Conservation (phyloP, 495 filamentous ascomycete species). For the Podospora fimiseda region DNA sequence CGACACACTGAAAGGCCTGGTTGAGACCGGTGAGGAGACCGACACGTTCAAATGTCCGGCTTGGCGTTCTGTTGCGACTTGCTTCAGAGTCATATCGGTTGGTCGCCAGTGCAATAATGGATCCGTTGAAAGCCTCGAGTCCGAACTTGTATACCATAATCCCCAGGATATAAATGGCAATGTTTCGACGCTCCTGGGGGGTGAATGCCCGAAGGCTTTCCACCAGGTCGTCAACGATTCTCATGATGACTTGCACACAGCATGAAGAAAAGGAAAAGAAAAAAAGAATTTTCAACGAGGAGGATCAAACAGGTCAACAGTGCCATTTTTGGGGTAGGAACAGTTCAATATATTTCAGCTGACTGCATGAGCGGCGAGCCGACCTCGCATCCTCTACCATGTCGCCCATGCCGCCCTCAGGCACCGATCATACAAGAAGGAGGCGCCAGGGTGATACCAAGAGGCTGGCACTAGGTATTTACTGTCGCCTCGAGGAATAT, state of each 20-base stretch:
- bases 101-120: slow-evolving; percentile 37
- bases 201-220: slow-evolving; percentile 21
- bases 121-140: slow-evolving; percentile 42
- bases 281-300: background rate
- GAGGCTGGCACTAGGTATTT: background rate
- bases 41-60: slow-evolving; percentile 37
- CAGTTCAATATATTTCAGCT: background rate
- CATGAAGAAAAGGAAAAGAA: background rate
- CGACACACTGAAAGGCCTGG: slow-evolving; percentile 41
- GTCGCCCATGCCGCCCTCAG: background rate
- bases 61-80: slow-evolving; percentile 13
- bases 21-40: slow-evolving; percentile 40
- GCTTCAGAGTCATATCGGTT: slow-evolving; percentile 41
- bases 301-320: too few relatives aligned
- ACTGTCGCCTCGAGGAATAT: background rate
- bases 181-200: slow-evolving; percentile 31
- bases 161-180: slow-evolving; percentile 35
- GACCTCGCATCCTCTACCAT: too few relatives aligned
- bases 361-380: background rate
- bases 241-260: slow-evolving; percentile 5
- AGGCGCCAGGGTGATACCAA: background rate
- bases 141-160: slow-evolving; percentile 44
- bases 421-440: background rate
- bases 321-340: too few relatives aligned
- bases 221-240: slow-evolving; percentile 8